These are phyloP conservation scores for Colletotrichum kahawae DNA, from an alignment of 2,329 filamentous ascomycete genomes.

Conservation along the genomic window DNA sequence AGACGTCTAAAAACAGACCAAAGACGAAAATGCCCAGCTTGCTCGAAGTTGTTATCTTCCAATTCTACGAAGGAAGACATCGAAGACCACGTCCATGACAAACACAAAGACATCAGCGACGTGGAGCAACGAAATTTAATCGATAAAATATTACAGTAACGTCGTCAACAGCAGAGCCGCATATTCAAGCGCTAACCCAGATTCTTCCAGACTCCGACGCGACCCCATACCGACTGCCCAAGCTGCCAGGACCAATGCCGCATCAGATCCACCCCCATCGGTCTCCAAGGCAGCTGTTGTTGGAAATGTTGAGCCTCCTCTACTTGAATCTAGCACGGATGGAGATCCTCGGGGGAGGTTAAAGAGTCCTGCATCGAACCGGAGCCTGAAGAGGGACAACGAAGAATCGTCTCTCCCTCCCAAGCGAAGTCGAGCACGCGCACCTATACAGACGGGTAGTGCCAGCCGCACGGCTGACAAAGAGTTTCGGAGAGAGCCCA, in stretches of 20 bases:
- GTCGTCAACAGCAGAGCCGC: not conserved
- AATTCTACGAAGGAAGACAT: not conserved
- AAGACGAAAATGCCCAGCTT: not conserved
- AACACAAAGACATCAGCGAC: not conserved
- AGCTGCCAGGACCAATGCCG: no score
- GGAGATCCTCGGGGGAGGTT: not conserved
- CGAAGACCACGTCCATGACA: not conserved
- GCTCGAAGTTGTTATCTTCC: not conserved
- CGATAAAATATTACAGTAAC: not conserved
- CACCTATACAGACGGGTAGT: fast-evolving
- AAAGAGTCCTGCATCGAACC: not conserved
- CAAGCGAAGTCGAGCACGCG: not conserved
- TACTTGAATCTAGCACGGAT: no score
- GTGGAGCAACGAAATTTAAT: not conserved
- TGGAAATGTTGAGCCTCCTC: no score
- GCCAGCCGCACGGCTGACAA: fast-evolving
- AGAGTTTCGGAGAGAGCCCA: not conserved
- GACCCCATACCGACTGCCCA: no score
- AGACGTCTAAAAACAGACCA: not conserved
- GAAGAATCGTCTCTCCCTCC: not conserved
- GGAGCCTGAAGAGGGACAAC: not conserved
- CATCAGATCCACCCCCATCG: no score
- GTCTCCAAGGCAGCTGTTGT: not conserved
- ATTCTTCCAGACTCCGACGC: not conserved
- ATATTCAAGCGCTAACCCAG: not conserved